phyloP scores from a whole-genome alignment of 2,329 filamentous ascomycete genomes.

The Pseudocercospora eumusae region DNA sequence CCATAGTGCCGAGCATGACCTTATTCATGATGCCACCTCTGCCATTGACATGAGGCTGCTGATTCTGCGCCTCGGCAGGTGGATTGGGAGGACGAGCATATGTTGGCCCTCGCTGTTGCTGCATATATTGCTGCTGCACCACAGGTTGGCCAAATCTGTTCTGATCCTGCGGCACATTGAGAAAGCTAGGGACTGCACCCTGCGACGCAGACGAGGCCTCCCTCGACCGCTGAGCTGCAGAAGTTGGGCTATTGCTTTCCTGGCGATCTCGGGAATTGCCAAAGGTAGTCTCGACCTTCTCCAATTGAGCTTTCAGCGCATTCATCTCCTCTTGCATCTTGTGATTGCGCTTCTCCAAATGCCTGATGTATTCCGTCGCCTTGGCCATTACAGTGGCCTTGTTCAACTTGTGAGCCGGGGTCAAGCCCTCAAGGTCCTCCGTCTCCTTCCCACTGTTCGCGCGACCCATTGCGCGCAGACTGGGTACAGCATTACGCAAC shows the following conservation, averaged over 20 bases:
- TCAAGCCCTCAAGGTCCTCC: constrained; percentile 69
- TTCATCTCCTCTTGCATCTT: constrained; percentile 79
- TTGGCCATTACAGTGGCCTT: constrained; percentile 97
- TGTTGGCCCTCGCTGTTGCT: constrained; percentile 36
- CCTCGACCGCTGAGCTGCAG: constrained; percentile 28
- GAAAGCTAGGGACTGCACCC: constrained; percentile 29
- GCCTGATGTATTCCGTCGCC: constrained; percentile 92
- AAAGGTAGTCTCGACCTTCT: constrained; percentile 68
- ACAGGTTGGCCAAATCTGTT: constrained; percentile 29
- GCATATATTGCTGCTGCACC: constrained; percentile 39
- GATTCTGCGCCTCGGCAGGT: constrained; percentile 40
- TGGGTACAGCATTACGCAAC: constrained; percentile 86
- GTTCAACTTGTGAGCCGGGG: constrained; percentile 88
- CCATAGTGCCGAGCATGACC: constrained; percentile 89
- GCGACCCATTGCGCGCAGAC: constrained; percentile 76
- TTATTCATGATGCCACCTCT: constrained; percentile 62
- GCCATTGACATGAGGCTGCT: constrained; percentile 43
- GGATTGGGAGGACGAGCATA: constrained; percentile 38
- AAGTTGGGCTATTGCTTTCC: constrained; percentile 30
- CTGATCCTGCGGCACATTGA: constrained; percentile 34
- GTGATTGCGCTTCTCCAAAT: constrained; percentile 87
- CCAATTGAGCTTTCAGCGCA: constrained; percentile 73
- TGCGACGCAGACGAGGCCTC: constrained; percentile 35
- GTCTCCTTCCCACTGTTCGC: constrained; percentile 65
- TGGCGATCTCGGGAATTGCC: constrained; percentile 33